Percentiles rank a stretch among this genome's conserved stretches.
Conservation (phyloP, 768 basidiomycete species). For the Termitomyces sp. region DNA sequence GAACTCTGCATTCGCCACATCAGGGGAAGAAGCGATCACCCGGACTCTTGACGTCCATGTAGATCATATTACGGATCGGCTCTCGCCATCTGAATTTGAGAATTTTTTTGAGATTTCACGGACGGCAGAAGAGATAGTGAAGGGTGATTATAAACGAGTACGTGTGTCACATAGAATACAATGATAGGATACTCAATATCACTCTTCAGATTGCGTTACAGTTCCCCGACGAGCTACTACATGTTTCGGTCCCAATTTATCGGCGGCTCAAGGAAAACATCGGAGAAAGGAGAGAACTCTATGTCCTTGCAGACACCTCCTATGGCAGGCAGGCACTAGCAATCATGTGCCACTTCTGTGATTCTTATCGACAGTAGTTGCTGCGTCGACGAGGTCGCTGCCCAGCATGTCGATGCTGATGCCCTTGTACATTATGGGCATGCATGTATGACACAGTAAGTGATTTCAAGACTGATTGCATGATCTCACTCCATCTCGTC, state of each 20-base stretch:
- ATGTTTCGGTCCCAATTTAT: constrained; percentile 82
- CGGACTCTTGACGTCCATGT: constrained; percentile 45
- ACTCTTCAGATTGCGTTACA: constrained; percentile 73
- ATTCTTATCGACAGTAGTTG: constrained; percentile 48
- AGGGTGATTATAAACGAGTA: constrained; percentile 68
- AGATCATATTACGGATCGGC: constrained; percentile 27
- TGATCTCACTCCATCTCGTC: background rate
- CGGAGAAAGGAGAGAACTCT: constrained; percentile 16
- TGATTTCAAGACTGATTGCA: constrained; percentile 6
- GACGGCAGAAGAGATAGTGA: constrained; percentile 55
- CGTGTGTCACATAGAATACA: constrained; percentile 13
- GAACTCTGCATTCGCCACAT: constrained; percentile 42
- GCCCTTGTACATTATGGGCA: constrained; percentile 37
- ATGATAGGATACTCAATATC: background rate
- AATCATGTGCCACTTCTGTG: constrained; percentile 7
- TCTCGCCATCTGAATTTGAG: constrained; percentile 39
- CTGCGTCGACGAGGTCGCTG: constrained; percentile 94
- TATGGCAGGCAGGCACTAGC: constrained; percentile 72
- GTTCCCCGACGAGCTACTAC: constrained; percentile 91
- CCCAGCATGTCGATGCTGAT: constrained; percentile 77
- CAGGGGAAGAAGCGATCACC: constrained; percentile 60
- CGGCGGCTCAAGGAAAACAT: constrained; percentile 47
- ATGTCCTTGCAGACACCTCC: constrained; percentile 49
- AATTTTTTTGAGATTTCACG: constrained; percentile 72
- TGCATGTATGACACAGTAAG: constrained; percentile 91